A percentile compares a stretch with the other conserved stretches of the same genome.
Evolutionary conservation across 2,329 filamentous ascomycete genomes (phyloP).

Genomic region (Hymenoscyphus salicellus): DNA sequence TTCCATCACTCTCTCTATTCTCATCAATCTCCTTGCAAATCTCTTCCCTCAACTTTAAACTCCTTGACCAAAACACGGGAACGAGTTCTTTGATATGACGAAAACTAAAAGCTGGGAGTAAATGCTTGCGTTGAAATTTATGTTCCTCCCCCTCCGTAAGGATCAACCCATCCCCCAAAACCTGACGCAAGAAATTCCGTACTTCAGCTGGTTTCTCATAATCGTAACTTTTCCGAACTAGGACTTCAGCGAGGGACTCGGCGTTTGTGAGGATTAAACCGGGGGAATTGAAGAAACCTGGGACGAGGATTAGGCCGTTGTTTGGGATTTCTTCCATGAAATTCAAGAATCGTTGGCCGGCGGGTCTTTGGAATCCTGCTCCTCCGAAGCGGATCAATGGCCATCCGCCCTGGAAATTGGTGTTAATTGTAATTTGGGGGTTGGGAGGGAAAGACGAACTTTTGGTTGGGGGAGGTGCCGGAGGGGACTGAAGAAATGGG

Average conservation of each 20-base stretch:
- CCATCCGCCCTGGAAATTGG: conserved; percentile 5
- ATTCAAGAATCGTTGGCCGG: conserved; percentile 21
- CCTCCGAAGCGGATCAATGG: conserved; percentile 9
- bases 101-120: conserved; percentile 78
- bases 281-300: conserved; percentile 57
- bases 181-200: conserved; percentile 53
- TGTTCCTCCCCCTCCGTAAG: conserved; percentile 79
- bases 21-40: conserved; percentile 51
- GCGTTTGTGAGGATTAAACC: conserved; percentile 56
- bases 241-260: conserved; percentile 64
- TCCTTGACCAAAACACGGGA: conserved; percentile 77
- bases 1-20: conserved; percentile 30
- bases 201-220: conserved; percentile 61
- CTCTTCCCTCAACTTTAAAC: conserved; percentile 59
- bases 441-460: conserved; percentile 13
- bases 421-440: background rate
- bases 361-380: conserved; percentile 16
- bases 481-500: conserved; percentile 23
- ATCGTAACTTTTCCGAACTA: conserved; percentile 65
- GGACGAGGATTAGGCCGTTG: conserved; percentile 65
- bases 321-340: conserved; percentile 57
- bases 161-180: conserved; percentile 69
- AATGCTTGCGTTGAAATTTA: conserved; percentile 71
- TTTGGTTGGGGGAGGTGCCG: conserved; percentile 24
- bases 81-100: conserved; percentile 81